Evolutionary conservation across 2,329 filamentous ascomycete species (phyloP), one percentile per base, ranked within the genome.

Genomic region (Xylaria sp.): DNA sequence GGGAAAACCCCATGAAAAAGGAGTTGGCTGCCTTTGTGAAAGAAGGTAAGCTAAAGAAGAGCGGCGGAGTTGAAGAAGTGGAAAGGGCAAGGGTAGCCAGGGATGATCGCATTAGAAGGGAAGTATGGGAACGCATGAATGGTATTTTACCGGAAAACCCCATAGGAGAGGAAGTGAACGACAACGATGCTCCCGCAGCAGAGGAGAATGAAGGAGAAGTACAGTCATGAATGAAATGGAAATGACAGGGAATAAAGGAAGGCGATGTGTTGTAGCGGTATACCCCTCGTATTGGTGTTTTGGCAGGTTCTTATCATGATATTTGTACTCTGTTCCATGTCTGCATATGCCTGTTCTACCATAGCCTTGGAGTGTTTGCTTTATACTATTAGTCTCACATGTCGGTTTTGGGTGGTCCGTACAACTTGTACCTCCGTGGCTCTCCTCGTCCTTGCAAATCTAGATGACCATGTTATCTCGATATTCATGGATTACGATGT

Each of bases 21-120:
- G 96, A 99, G 79, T 87, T 99, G 9, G 88, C 89, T 18, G 86
- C 82, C 36, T 99, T 98, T 77, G 95, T 98, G 1, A 87, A 92
- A 71, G 93, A 97, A 76, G 93, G 93, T 66, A 96, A 92, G 80
- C 83, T 99, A 72, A 98, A 97, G 86, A 98, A 98, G 86, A 94
- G 92, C 15, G 96, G 96, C 46, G 96, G 96, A 0, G 91, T 97
- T 58, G 96, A 98, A 79, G 96, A 99, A 81, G 91, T 94, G 0
- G 96, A 99, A 81, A 87, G 96, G 61, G 85, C 93, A 53, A 86
- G 96, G 58, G 91, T 91, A 77, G 88, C 90, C 41, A 97, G 95
- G 78, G 96, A 99, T 75, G 96, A 98, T 68, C 87, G 88, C 73
- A 93, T 94, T 67, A 86, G 94, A 65, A 91, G 89, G 74, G 94